Base-by-base conservation (phyloP, 2,329 filamentous ascomycete genomes). In the Hirsutella minnesotensis region DNA sequence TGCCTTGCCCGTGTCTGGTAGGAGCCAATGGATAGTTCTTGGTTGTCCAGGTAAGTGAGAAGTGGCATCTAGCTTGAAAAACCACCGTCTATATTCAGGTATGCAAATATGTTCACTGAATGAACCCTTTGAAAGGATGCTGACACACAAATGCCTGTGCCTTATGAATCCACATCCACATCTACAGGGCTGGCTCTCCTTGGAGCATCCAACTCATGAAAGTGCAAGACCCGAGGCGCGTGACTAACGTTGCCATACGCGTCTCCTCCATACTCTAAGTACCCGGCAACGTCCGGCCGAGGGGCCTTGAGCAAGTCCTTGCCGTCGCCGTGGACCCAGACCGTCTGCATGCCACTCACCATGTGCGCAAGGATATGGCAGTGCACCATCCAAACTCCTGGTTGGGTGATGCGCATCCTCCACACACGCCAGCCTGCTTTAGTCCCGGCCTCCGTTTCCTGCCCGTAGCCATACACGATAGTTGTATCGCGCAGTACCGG, bases 361-460 rank as follows among this genome's bases (percentile, higher is more conserved):
- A 76, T 75, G 53, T 80, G 76, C 43, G 70, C 67, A 38, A 73
- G 49, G 18, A 72, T 67, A 53, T 80, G 76, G 46, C 76, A 80
- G 54, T 80, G 76, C 48, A 79, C 61, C 72, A 80, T 72, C 74
- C 74, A 80, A 3, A 74, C 73, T 0, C 77, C 77, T 0, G 49
- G 38, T 29, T 48, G 39, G 18, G 62, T 55, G 2, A 70, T 55
- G 4, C 62, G 53, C 1, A 81, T 55, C 9, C 78, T 62, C 78
- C 77, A 82, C 0, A 67, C 76, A 19, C 78, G 62, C 78, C 78
- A 83, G 0, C 77, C 75, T 0, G 66, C 62, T 3, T 64, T 64
- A 3, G 61, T 58, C 0, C 65, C 54, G 10, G 34, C 4, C 9
- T 29, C 34, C 3, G 48, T 49, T 0, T 31, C n/a, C n/a, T 18